Evolutionary conservation across 106 monocot genomes (phyloP).

Genomic region (Triglochin maritima): DNA sequence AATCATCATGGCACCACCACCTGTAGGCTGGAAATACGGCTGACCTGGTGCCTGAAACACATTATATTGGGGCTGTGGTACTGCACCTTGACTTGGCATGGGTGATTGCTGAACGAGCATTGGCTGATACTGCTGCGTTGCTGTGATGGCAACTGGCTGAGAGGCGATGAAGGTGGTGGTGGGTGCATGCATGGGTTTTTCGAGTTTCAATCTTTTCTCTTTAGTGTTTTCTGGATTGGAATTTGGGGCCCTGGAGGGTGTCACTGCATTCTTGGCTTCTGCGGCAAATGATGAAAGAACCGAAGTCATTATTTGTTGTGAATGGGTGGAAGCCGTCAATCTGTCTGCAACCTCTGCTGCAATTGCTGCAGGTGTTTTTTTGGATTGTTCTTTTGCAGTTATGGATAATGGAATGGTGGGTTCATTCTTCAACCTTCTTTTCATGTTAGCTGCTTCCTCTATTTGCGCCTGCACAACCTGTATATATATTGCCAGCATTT

Average conservation of each 20-base stretch:
- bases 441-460: slow-evolving; percentile 69
- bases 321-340: slow-evolving; percentile 77
- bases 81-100: slow-evolving; percentile 26
- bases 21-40: slow-evolving; percentile 55
- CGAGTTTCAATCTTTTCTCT: slow-evolving; percentile 18
- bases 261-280: slow-evolving; percentile 47
- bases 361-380: slow-evolving; percentile 54
- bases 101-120: slow-evolving; percentile 26
- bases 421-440: slow-evolving; percentile 64
- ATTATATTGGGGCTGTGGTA: slow-evolving; percentile 43
- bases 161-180: slow-evolving; percentile 17
- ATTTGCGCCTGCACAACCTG: slow-evolving; percentile 75
- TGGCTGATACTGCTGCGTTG: slow-evolving; percentile 35
- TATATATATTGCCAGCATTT: background rate
- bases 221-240: slow-evolving; percentile 1
- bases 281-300: slow-evolving; percentile 87
- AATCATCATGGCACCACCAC: slow-evolving; percentile 43
- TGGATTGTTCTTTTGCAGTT: slow-evolving; percentile 15
- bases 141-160: slow-evolving; percentile 12
- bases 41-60: slow-evolving; percentile 37
- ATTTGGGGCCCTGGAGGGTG: slow-evolving; percentile 4
- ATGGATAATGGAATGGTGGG: slow-evolving; percentile 14
- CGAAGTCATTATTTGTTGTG: slow-evolving; percentile 91
- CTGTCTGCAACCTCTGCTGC: slow-evolving; percentile 85
- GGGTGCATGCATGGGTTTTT: slow-evolving; percentile 17